Evolutionary conservation across 2,329 filamentous ascomycete species (phyloP).

Genomic region (Talaromyces sp.): DNA sequence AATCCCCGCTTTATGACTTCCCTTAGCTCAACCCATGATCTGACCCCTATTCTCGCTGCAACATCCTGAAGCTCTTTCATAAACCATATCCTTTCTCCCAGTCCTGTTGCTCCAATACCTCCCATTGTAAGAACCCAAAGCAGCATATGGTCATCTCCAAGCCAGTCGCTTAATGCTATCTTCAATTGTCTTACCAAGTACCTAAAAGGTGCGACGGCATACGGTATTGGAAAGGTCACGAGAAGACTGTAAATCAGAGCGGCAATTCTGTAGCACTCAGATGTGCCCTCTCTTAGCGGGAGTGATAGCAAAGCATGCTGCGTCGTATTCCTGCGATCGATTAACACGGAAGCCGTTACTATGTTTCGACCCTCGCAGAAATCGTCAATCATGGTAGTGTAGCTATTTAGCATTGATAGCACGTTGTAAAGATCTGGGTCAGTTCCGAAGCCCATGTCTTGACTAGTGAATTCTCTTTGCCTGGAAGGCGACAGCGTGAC

Average conservation of each 20-base stretch:
- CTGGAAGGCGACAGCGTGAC: too few relatives aligned
- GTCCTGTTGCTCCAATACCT: not conserved
- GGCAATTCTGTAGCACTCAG: constrained; percentile 3
- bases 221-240: constrained; percentile 2
- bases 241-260: constrained; percentile 1
- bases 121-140: not conserved
- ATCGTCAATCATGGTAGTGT: too few relatives aligned
- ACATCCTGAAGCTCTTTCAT: not conserved
- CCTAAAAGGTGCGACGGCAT: constrained; percentile 6
- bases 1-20: not conserved
- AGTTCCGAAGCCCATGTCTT: too few relatives aligned
- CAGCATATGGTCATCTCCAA: not conserved
- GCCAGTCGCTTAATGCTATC: not conserved
- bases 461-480: too few relatives aligned
- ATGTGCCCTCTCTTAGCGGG: too few relatives aligned
- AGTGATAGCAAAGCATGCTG: constrained; percentile 10
- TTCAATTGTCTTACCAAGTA: not conserved
- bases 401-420: too few relatives aligned
- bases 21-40: not conserved
- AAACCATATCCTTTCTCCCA: not conserved
- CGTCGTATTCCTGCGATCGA: constrained; percentile 3
- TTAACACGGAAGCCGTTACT: not conserved
- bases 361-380: constrained; percentile 17
- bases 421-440: too few relatives aligned
- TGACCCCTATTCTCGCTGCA: too few relatives aligned